phyloP scores from a whole-genome alignment of 2,329 filamentous ascomycete species.

The Calonectria leucothoes region DNA sequence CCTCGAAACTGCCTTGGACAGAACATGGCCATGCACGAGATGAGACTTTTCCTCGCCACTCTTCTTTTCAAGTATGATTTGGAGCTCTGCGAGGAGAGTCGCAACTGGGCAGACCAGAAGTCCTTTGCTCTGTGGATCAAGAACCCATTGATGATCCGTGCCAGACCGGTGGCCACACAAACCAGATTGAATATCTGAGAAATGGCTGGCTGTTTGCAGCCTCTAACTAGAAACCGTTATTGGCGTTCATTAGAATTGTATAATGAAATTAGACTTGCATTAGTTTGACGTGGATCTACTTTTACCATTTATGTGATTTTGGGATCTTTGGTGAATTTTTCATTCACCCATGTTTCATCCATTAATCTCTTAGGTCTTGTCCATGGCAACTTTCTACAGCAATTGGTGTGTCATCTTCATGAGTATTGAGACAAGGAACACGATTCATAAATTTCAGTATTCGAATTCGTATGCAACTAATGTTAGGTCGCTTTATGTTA shows the following conservation, averaged over 20 bases:
- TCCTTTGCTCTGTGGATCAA: not conserved
- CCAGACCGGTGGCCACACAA: not conserved
- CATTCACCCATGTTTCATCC: not conserved
- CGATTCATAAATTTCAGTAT: not conserved
- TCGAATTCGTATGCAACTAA: not conserved
- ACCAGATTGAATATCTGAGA: not conserved
- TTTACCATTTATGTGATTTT: not conserved
- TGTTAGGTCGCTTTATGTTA: not conserved
- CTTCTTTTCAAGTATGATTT: not conserved
- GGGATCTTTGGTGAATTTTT: not conserved
- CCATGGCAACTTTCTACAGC: too few species aligned
- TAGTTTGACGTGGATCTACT: not conserved
- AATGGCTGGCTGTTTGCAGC: not conserved
- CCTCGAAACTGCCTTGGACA: conserved; percentile 7
- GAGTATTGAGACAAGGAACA: not conserved
- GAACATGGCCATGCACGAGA: conserved; percentile 13
- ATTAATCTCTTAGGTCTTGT: too few species aligned
- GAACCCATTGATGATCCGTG: not conserved
- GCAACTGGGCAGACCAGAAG: not conserved
- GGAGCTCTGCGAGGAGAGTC: not conserved
- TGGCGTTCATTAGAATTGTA: not conserved
- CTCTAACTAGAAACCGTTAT: not conserved
- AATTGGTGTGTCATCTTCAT: too few species aligned
- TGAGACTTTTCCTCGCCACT: conserved; percentile 1
- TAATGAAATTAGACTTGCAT: too few species aligned